Percentiles rank a stretch among this genome's conserved stretches.
These are phyloP conservation scores for Clarireedia hainanense DNA, from an alignment of 2,329 filamentous ascomycete species.

Conservation along the genomic window DNA sequence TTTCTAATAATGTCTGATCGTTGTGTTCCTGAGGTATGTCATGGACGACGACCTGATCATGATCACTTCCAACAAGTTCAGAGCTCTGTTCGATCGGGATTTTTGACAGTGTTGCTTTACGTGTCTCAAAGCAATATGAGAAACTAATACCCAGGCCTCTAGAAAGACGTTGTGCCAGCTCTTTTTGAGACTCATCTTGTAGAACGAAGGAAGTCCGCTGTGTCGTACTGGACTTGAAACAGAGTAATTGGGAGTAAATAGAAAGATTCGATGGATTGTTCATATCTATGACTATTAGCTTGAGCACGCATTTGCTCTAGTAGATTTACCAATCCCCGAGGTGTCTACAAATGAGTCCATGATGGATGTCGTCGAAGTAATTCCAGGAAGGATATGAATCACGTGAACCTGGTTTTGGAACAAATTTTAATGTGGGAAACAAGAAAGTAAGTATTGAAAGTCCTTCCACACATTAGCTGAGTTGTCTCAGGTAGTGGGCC, in stretches of 20 bases:
- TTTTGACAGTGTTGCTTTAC: neutral
- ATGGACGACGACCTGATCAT: neutral
- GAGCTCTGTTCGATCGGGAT: neutral
- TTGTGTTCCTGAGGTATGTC: neutral
- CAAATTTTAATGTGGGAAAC: neutral
- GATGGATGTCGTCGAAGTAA: neutral
- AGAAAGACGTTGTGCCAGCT: neutral
- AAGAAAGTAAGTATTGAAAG: neutral
- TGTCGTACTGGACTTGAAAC: slow-evolving; percentile 11
- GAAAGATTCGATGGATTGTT: slow-evolving; percentile 12
- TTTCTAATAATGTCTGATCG: neutral
- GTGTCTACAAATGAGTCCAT: slow-evolving; percentile 8
- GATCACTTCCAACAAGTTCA: neutral
- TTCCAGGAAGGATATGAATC: neutral
- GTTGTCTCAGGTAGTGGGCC: no score
- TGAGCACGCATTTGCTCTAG: neutral
- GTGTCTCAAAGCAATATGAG: neutral
- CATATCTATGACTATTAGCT: slow-evolving; percentile 11
- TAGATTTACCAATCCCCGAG: slow-evolving; percentile 8
- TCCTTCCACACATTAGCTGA: no score
- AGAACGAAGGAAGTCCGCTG: slow-evolving; percentile 2
- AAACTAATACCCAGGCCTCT: neutral
- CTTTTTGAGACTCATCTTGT: neutral
- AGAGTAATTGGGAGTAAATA: slow-evolving; percentile 11
- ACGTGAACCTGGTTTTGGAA: neutral